A percentile compares a stretch with the other conserved stretches of the same genome.
These are phyloP conservation scores for Pelargonium cotyledonis DNA, from an alignment of 441 rosid genomes.

Conservation along the genomic window DNA sequence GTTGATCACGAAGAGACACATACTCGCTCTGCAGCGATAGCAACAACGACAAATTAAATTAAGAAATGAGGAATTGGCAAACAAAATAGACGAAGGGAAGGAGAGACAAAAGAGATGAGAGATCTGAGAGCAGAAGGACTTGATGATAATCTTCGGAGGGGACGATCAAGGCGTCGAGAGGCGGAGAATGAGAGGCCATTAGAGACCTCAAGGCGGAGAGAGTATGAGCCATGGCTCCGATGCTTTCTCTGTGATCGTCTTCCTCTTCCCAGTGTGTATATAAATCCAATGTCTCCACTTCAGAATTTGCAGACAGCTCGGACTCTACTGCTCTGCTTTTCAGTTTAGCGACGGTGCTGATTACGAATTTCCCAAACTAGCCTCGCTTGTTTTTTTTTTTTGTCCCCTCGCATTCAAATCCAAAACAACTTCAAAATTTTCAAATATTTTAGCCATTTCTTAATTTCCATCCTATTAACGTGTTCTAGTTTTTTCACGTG, in stretches of 20 bases:
- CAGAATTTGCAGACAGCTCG: too few species aligned
- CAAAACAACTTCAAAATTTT: too few species aligned
- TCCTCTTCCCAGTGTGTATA: neutral
- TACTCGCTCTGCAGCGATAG: slow-evolving; percentile 64
- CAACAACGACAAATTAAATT: slow-evolving; percentile 7
- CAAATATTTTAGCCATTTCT: too few species aligned
- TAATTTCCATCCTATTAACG: too few species aligned
- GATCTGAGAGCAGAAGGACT: slow-evolving; percentile 27
- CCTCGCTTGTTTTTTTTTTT: too few species aligned
- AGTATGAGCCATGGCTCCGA: slow-evolving; percentile 46
- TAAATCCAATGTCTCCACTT: too few species aligned
- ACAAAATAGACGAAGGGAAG: slow-evolving; percentile 4
- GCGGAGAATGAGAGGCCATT: slow-evolving; percentile 90
- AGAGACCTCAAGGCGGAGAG: slow-evolving; percentile 67
- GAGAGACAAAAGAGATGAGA: neutral
- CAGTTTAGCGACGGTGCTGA: too few species aligned
- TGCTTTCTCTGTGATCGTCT: neutral
- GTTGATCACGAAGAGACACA: slow-evolving; percentile 71
- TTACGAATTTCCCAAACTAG: too few species aligned
- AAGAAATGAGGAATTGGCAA: too few species aligned
- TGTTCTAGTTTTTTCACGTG: too few species aligned
- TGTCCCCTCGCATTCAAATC: too few species aligned
- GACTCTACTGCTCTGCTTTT: too few species aligned
- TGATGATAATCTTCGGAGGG: slow-evolving; percentile 95
- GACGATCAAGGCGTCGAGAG: slow-evolving; percentile 74